phyloP scores from a whole-genome alignment of 208 protist genomes.

The Balamuthia mandrillaris region DNA sequence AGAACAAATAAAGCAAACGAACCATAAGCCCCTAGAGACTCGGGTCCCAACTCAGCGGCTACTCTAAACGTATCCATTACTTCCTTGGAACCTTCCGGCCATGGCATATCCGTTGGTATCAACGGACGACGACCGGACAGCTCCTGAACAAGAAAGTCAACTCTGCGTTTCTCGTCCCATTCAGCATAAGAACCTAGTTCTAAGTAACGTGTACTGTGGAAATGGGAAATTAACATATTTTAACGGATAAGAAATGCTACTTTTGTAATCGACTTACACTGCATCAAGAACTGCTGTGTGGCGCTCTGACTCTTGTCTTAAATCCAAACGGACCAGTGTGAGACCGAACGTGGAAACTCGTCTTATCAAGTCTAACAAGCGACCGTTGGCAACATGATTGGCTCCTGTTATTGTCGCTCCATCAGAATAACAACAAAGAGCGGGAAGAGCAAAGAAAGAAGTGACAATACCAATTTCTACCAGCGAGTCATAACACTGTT shows the following conservation, averaged over 20 bases:
- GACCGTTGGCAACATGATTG: slow-evolving; percentile 39
- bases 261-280: not conserved
- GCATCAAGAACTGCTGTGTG: slow-evolving; percentile 57
- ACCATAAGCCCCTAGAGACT: slow-evolving; percentile 66
- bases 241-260: not conserved
- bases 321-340: slow-evolving; percentile 58
- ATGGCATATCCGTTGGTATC: slow-evolving; percentile 42
- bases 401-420: not conserved
- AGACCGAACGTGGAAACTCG: slow-evolving; percentile 63
- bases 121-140: slow-evolving; percentile 51
- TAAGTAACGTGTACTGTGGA: slow-evolving; percentile 48
- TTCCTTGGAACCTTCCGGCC: slow-evolving; percentile 16
- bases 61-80: slow-evolving; percentile 61
- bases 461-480: slow-evolving; percentile 7
- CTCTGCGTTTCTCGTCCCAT: slow-evolving; percentile 57
- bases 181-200: slow-evolving; percentile 53
- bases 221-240: not conserved
- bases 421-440: not conserved
- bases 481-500: slow-evolving; percentile 62
- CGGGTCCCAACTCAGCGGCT: slow-evolving; percentile 32
- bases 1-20: not conserved
- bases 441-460: not conserved
- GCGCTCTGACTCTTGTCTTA: slow-evolving; percentile 63
- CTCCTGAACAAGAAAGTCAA: slow-evolving; percentile 53
- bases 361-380: slow-evolving; percentile 61